Percentiles rank a stretch among this genome's conserved stretches.
phyloP scores from a whole-genome alignment of 169 alveolate species.

The Plasmodium gonderi region DNA sequence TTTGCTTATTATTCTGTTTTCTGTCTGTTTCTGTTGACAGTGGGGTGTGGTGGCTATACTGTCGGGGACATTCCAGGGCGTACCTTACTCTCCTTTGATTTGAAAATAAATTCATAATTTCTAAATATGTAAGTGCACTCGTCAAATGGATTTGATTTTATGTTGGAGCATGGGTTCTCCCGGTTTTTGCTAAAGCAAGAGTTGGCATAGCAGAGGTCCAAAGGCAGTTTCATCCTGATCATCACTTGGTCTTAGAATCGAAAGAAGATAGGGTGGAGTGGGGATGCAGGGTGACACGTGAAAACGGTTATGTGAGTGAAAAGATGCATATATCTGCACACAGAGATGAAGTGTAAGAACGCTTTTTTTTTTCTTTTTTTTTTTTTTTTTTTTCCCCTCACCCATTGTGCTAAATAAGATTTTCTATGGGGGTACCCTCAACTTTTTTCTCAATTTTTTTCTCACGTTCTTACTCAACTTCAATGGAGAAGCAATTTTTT shows the following conservation, averaged over 20 bases:
- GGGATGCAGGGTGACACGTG: background rate
- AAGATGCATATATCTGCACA: background rate
- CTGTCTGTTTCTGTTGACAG: background rate
- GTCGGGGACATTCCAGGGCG: background rate
- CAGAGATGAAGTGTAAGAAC: too few species aligned
- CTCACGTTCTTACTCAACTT: slow-evolving; percentile 3
- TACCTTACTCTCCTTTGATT: slow-evolving; percentile 10
- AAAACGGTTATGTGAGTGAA: background rate
- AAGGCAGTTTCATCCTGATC: slow-evolving; percentile 26
- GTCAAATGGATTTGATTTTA: slow-evolving; percentile 17
- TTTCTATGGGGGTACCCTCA: too few species aligned
- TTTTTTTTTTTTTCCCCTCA: too few species aligned
- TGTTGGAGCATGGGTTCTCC: slow-evolving; percentile 31
- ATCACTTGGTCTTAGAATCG: slow-evolving; percentile 16
- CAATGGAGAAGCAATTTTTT: background rate
- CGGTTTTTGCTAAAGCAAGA: slow-evolving; percentile 20
- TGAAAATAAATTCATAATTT: slow-evolving; percentile 25
- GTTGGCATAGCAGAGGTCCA: slow-evolving; percentile 42
- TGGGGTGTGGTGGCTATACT: background rate
- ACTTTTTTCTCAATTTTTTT: background rate
- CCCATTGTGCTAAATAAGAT: too few species aligned
- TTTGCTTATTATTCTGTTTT: too few species aligned
- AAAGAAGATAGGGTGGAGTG: background rate
- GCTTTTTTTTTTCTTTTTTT: too few species aligned
- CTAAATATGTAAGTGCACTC: slow-evolving; percentile 22